Base-by-base conservation (phyloP, 805 yeast species). In the Lachancea cidri region DNA sequence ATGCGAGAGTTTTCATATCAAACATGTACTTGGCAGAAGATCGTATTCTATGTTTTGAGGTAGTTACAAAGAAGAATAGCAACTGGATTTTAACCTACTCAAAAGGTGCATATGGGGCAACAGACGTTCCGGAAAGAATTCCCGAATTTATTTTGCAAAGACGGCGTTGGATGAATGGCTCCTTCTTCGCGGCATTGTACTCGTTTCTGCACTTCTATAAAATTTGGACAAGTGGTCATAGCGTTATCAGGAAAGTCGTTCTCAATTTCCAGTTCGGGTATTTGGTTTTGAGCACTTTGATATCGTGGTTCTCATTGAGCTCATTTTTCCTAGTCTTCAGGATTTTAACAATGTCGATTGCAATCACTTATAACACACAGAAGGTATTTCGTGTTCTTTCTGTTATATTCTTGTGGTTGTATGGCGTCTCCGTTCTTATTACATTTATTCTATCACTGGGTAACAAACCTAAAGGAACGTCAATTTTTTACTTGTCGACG, bases 11-110 rank as follows among this genome's bases (percentile, higher is more conserved):
- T 39, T 93, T 91, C 70, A 86, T 91, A 29, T 83, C 96, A 3
- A 91, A 91, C 62, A 91, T 93, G 98, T 93, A 89, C 63, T 73
- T 91, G 42, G 98, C 98, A 5, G 98, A 91, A 66, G 98, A 93
- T 65, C 77, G 98, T 64, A 87, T 91, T 41, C 69, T 91, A 52
- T 93, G 98, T 73, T 91, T 86, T 68, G 98, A 91, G 65, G 72
- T 91, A 38, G 94, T 91, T n/a, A 93, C 96, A 2, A 91, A 91
- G 57, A 71, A 70, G 44, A 65, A 75, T 35, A 73, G 80, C 47
- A 72, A 79, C 46, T 91, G 96, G 86, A 67, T 85, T 16, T 73
- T 93, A 52, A 78, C 81, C 53, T 91, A 88, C 55, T 95, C 91
- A 53, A 84, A 84, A 57, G 76, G 81, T 42, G 95, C 97, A 4